These are phyloP conservation scores for Beauveria medogensis DNA, from an alignment of 2,329 filamentous ascomycete species.

Conservation along the genomic window DNA sequence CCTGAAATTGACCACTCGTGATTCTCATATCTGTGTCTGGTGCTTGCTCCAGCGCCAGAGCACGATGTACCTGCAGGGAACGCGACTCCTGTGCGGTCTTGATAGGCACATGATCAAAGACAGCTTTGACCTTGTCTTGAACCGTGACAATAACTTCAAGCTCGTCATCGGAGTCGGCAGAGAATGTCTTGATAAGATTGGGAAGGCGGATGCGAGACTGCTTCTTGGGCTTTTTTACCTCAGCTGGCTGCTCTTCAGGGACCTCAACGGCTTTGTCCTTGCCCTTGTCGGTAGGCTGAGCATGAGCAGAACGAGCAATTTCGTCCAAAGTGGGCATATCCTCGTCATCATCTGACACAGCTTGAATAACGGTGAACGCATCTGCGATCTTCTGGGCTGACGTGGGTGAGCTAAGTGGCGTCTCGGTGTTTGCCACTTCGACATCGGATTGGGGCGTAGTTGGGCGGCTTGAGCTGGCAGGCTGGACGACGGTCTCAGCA, in stretches of 20 bases:
- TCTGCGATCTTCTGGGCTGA: slow-evolving; percentile 23
- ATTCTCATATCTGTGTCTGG: slow-evolving; percentile 52
- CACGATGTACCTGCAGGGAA: slow-evolving; percentile 60
- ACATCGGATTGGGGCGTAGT: slow-evolving; percentile 44
- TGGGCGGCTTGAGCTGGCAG: slow-evolving; percentile 48
- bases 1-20: slow-evolving; percentile 61
- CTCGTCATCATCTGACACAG: slow-evolving; percentile 20
- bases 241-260: slow-evolving; percentile 12
- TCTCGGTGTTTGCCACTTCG: slow-evolving; percentile 46
- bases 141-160: slow-evolving; percentile 51
- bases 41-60: slow-evolving; percentile 64
- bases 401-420: slow-evolving; percentile 65
- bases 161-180: slow-evolving; percentile 47
- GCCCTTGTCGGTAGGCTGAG: slow-evolving; percentile 41
- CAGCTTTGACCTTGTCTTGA: slow-evolving; percentile 46
- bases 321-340: slow-evolving; percentile 31
- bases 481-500: slow-evolving; percentile 22
- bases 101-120: slow-evolving; percentile 62
- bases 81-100: slow-evolving; percentile 55
- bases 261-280: slow-evolving; percentile 46
- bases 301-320: slow-evolving; percentile 22
- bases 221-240: slow-evolving; percentile 31
- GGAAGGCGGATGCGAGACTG: slow-evolving; percentile 45
- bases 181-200: slow-evolving; percentile 28
- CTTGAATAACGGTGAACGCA: slow-evolving; percentile 8